Conservation (phyloP, 2,329 filamentous ascomycete genomes). For the Fusarium redolens region DNA sequence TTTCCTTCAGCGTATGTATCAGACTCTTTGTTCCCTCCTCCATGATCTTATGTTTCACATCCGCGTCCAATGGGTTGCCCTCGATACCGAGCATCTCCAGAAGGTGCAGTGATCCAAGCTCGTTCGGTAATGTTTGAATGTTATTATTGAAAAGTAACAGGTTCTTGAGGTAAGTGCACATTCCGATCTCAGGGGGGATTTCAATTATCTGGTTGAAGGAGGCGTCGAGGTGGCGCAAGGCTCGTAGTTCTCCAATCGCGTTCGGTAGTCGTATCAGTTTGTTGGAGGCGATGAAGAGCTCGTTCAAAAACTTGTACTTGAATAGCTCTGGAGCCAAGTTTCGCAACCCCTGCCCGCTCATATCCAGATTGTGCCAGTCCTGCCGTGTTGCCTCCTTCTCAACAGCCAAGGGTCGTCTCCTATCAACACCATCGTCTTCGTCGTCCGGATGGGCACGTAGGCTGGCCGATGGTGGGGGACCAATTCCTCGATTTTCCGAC, state of each 20-base stretch:
- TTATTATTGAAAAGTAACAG: conserved; percentile 92
- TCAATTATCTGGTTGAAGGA: conserved; percentile 88
- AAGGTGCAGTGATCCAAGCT: conserved; percentile 89
- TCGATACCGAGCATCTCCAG: conserved; percentile 92
- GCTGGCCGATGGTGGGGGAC: conserved; percentile 62
- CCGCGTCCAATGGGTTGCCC: conserved; percentile 84
- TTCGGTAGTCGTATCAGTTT: conserved; percentile 84
- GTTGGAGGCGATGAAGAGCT: conserved; percentile 94
- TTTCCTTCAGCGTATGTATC: conserved; percentile 84
- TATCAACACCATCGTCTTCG: conserved; percentile 67
- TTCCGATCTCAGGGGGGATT: conserved; percentile 91
- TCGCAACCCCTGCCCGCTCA: conserved; percentile 94
- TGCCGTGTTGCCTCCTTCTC: conserved; percentile 76
- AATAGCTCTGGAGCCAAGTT: conserved; percentile 85
- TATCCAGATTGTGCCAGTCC: conserved; percentile 92
- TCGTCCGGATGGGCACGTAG: conserved; percentile 60
- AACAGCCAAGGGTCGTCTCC: conserved; percentile 72
- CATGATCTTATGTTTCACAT: conserved; percentile 83
- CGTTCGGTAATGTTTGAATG: conserved; percentile 82
- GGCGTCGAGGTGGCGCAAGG: conserved; percentile 84
- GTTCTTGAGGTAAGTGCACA: conserved; percentile 92
- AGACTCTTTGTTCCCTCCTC: conserved; percentile 89
- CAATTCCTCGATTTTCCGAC: conserved; percentile 74
- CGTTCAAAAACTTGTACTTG: conserved; percentile 87
- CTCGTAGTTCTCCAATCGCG: conserved; percentile 83